These are phyloP conservation scores for Kalmusia sp. DNA, from an alignment of 2,329 filamentous ascomycete species.

Conservation along the genomic window DNA sequence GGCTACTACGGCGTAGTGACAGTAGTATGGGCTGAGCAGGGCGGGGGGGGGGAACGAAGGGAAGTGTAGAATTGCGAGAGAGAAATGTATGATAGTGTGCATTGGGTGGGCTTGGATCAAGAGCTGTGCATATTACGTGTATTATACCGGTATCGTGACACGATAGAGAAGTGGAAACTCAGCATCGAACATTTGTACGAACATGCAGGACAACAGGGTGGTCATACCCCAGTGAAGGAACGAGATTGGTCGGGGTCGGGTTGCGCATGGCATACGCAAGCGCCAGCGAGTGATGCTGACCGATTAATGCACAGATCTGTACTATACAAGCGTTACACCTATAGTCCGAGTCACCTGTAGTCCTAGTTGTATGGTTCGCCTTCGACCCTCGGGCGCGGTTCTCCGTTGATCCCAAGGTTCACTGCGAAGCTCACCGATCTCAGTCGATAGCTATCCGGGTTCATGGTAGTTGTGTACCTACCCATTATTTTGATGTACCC, in stretches of 20 bases:
- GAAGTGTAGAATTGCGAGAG: neutral
- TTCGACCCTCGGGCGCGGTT: neutral
- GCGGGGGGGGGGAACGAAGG: neutral
- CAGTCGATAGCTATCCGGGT: neutral
- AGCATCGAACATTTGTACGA: neutral
- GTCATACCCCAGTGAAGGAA: no score
- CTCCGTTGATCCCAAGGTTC: constrained; percentile 1
- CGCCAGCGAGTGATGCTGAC: no score
- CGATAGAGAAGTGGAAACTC: neutral
- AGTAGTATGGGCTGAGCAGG: neutral
- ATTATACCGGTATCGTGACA: neutral
- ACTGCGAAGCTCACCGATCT: neutral
- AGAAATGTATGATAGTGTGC: constrained; percentile 9
- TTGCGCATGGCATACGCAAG: no score
- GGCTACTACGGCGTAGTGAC: constrained; percentile 7
- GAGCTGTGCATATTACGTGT: constrained; percentile 6
- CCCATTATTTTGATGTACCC: neutral
- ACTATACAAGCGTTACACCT: no score
- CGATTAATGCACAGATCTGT: no score
- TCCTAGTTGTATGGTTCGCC: no score
- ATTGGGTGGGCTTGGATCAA: neutral
- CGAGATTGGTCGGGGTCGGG: no score
- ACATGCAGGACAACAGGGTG: no score
- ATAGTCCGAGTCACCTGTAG: no score
- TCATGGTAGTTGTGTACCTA: neutral